These are phyloP conservation scores for Umbilicaria muhlenbergii DNA, from an alignment of 495 filamentous ascomycete species.

Conservation along the genomic window DNA sequence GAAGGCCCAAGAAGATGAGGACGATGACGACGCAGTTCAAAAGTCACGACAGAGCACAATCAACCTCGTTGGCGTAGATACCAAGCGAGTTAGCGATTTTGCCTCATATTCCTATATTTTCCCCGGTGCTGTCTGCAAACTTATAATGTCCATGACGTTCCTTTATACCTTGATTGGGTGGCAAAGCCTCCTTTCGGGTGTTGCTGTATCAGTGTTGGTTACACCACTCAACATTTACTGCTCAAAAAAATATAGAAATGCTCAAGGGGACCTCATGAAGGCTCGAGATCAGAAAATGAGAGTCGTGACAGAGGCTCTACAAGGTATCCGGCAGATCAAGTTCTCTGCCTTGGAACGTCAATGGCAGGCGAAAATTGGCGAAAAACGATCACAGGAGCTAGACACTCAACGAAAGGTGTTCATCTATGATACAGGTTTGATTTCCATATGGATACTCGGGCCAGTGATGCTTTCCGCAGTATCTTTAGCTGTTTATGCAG, in stretches of 20 bases:
- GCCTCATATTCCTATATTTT: constrained; percentile 50
- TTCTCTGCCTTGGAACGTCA: constrained; percentile 68
- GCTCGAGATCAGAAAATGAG: constrained; percentile 62
- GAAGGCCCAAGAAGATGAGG: constrained; percentile 23
- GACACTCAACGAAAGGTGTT: constrained; percentile 48
- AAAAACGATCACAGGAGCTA: constrained; percentile 51
- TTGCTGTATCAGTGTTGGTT: constrained; percentile 44
- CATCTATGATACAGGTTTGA: constrained; percentile 33
- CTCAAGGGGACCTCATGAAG: constrained; percentile 66
- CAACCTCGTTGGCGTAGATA: constrained; percentile 68
- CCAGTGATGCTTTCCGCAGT: constrained; percentile 60
- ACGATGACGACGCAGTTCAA: constrained; percentile 38
- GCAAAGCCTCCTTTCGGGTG: constrained; percentile 50
- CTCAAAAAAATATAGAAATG: constrained; percentile 47
- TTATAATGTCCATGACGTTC: constrained; percentile 50
- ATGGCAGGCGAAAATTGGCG: constrained; percentile 63
- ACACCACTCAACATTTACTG: constrained; percentile 55
- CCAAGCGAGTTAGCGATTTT: constrained; percentile 58
- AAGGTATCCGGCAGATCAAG: constrained; percentile 79
- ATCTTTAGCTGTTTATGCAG: constrained; percentile 52
- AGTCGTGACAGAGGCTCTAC: constrained; percentile 63
- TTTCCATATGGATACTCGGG: constrained; percentile 56
- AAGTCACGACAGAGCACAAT: constrained; percentile 62
- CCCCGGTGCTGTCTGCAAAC: constrained; percentile 35
- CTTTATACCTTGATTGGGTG: constrained; percentile 57